phyloP scores from a whole-genome alignment of 495 filamentous ascomycete genomes.

The Aspergillus ostianus region DNA sequence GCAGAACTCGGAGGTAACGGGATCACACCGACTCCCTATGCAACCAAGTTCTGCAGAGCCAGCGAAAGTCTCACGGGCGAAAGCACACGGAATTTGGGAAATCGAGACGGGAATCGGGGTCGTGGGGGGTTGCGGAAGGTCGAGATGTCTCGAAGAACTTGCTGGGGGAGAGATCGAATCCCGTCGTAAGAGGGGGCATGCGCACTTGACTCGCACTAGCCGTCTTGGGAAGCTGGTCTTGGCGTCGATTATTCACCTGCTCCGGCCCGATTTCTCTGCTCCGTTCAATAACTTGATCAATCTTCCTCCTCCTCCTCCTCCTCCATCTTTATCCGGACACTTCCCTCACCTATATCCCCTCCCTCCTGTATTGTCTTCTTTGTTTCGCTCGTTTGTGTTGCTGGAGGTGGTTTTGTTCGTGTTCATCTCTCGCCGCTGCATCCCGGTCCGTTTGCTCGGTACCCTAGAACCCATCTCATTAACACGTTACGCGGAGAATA shows the following conservation, averaged over 20 bases:
- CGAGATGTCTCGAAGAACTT: conserved; percentile 21
- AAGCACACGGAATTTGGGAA: conserved; percentile 1
- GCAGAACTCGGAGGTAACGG: conserved; percentile 35
- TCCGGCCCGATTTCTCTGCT: not conserved
- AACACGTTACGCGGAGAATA: no score
- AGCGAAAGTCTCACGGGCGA: conserved; percentile 2
- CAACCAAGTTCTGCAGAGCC: conserved; percentile 22
- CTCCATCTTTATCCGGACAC: not conserved
- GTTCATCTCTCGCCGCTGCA: not conserved
- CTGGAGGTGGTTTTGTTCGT: not conserved
- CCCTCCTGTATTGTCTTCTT: not conserved
- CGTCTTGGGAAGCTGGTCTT: conserved; percentile 23
- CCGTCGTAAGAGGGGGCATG: conserved; percentile 26
- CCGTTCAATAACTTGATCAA: no score
- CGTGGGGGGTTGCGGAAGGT: conserved; percentile 10
- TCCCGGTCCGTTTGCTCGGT: conserved; percentile 16
- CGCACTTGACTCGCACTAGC: conserved; percentile 24
- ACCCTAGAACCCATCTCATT: not conserved
- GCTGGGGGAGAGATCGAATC: conserved; percentile 24
- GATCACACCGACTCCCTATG: conserved; percentile 13
- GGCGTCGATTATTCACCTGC: conserved; percentile 15
- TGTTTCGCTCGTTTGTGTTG: not conserved
- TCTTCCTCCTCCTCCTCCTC: no score
- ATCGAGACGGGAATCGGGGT: conserved; percentile 13
- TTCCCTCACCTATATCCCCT: not conserved